phyloP scores from a whole-genome alignment of 768 basidiomycete species.

The Lentinula sp. region DNA sequence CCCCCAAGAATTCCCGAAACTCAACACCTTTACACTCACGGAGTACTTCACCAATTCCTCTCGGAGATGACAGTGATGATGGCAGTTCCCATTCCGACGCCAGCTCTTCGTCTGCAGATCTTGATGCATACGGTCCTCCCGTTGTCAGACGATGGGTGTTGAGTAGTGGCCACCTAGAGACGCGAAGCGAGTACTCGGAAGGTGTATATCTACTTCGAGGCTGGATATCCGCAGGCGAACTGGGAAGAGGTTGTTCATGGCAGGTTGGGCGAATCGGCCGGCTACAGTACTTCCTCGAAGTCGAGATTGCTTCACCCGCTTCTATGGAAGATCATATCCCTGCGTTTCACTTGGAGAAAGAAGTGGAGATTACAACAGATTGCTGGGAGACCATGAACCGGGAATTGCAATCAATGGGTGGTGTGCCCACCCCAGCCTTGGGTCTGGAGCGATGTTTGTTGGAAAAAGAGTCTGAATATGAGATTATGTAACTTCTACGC shows the following conservation, averaged over 20 bases:
- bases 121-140: not conserved
- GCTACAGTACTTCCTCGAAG: not conserved
- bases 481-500: not conserved
- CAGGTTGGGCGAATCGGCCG: not conserved
- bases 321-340: conserved; percentile 18
- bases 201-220: conserved; percentile 4
- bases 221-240: not conserved
- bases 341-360: conserved; percentile 17
- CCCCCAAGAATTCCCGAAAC: not conserved
- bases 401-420: conserved; percentile 20
- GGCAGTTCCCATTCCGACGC: not conserved
- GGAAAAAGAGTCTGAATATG: not conserved
- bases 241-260: conserved; percentile 5
- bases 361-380: conserved; percentile 23
- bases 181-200: conserved; percentile 5
- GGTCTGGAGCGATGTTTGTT: conserved; percentile 13
- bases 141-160: not conserved
- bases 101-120: not conserved
- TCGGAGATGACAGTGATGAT: not conserved
- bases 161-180: not conserved
- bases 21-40: not conserved
- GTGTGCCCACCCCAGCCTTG: conserved; percentile 23
- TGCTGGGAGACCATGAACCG: conserved; percentile 20
- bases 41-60: not conserved
- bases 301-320: conserved; percentile 11